Evolutionary conservation across 139 green algal species (phyloP).

Genomic region (Tetradesmus obliquus): DNA sequence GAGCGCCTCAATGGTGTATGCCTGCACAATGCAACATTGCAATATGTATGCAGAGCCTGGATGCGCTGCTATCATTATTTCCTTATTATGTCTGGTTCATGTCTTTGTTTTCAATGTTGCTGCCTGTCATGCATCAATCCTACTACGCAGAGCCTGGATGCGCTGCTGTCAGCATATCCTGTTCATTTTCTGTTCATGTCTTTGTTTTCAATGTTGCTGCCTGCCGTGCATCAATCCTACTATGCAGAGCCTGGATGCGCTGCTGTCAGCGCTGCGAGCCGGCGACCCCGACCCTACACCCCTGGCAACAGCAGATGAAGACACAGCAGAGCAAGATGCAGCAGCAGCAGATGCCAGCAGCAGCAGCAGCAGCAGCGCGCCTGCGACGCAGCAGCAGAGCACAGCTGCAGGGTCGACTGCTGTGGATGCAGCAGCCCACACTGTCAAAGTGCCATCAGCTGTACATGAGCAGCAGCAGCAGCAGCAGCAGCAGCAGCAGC

Average conservation of each 20-base stretch:
- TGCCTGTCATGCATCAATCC: no score
- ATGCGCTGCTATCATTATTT: no score
- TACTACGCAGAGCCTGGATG: conserved; percentile 37
- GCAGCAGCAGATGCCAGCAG: not conserved
- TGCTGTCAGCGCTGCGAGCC: conserved; percentile 23
- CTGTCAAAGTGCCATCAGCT: not conserved
- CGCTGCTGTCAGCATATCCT: not conserved
- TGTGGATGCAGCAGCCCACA: no score
- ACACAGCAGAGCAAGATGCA: not conserved
- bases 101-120: no score
- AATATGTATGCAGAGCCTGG: conserved; percentile 35
- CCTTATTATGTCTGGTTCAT: no score
- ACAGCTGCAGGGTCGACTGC: not conserved
- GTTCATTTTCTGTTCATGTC: no score
- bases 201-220: no score
- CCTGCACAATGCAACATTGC: no score
- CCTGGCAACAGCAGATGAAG: conserved; percentile 25
- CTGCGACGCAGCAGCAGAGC: not conserved
- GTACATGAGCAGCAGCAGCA: not conserved
- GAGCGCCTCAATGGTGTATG: no score
- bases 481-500: not conserved
- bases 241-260: conserved; percentile 32
- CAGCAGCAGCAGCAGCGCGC: not conserved
- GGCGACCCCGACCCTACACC: conserved; percentile 12
- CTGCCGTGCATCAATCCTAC: no score